Evolutionary conservation across 176 grass and related monocot species (phyloP).

Genomic region (Chloris gayana): DNA sequence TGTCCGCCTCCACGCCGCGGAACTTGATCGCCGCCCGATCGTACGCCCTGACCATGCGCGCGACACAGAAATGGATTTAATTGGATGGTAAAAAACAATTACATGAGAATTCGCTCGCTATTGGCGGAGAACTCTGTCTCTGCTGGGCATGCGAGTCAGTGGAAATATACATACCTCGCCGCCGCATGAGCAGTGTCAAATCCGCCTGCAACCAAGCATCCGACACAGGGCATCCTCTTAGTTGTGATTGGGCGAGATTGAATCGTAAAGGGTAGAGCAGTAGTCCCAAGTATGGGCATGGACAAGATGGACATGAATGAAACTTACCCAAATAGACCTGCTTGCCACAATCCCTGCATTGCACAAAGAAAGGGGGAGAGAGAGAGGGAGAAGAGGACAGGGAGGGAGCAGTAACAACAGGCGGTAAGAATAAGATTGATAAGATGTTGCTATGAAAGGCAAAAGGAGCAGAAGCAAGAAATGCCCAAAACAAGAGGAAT

Average conservation of each 20-base stretch:
- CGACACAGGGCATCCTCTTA: constrained; percentile 6
- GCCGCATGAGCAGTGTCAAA: constrained; percentile 99
- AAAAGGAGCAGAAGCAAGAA: constrained; percentile 53
- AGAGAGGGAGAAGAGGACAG: neutral
- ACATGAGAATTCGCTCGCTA: neutral
- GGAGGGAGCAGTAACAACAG: constrained; percentile 8
- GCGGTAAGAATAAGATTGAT: constrained; percentile 53
- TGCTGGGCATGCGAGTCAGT: neutral
- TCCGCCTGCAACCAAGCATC: constrained; percentile 62
- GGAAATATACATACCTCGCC: constrained; percentile 53
- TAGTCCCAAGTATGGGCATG: constrained; percentile 41
- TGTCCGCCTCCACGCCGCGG: constrained; percentile 88
- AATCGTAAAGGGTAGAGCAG: constrained; percentile 10
- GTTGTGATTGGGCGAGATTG: constrained; percentile 42
- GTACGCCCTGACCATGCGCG: constrained; percentile 57
- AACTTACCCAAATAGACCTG: constrained; percentile 98
- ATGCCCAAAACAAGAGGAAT: constrained; percentile 63
- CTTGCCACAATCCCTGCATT: constrained; percentile 99
- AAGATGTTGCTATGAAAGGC: constrained; percentile 69
- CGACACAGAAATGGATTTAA: too few species aligned
- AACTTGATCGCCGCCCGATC: constrained; percentile 99
- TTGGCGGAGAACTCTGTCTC: constrained; percentile 2
- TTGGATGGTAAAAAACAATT: neutral
- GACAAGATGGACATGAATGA: constrained; percentile 43
- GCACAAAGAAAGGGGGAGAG: neutral